These are phyloP conservation scores for Phytophthora parvispora DNA, from an alignment of 352 stramenopile species.

Conservation along the genomic window DNA sequence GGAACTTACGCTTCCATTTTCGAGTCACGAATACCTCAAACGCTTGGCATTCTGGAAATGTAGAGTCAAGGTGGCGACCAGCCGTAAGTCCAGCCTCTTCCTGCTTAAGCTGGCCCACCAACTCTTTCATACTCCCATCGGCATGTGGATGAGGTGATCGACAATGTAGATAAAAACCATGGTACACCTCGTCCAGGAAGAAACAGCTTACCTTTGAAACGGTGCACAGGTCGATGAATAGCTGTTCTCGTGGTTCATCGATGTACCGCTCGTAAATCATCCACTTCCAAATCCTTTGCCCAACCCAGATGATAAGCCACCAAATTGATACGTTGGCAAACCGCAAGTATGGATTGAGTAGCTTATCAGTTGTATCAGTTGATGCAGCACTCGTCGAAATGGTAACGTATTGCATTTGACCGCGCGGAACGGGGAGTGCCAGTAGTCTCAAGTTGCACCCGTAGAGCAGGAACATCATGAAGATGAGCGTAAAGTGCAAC, in stretches of 20 bases:
- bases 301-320: slow-evolving; percentile 79
- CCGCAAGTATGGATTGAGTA: slow-evolving; percentile 89
- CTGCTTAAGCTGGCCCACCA: slow-evolving; percentile 93
- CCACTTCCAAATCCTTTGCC: slow-evolving; percentile 92
- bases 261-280: slow-evolving; percentile 89
- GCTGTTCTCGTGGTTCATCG: slow-evolving; percentile 66
- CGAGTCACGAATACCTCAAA: slow-evolving; percentile 95
- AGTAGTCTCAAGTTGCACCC: slow-evolving; percentile 64
- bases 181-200: slow-evolving; percentile 93
- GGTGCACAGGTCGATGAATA: slow-evolving; percentile 97
- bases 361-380: slow-evolving; percentile 20
- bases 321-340: slow-evolving; percentile 92
- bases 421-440: slow-evolving; percentile 61
- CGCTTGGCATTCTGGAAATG: slow-evolving; percentile 85
- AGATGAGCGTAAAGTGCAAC: slow-evolving; percentile 85
- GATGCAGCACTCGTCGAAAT: slow-evolving; percentile 30
- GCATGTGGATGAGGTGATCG: slow-evolving; percentile 94
- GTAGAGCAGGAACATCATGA: slow-evolving; percentile 92
- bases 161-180: slow-evolving; percentile 97
- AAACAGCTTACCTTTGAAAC: slow-evolving; percentile 95
- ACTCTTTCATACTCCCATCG: slow-evolving; percentile 94
- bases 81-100: slow-evolving; percentile 91
- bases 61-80: slow-evolving; percentile 86
- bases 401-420: slow-evolving; percentile 59
- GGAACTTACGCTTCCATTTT: slow-evolving; percentile 89